Percentiles rank a stretch among this genome's conserved stretches.
Evolutionary conservation across 371 early-diverging fungal species (phyloP).

Genomic region (Mucor mucedo): DNA sequence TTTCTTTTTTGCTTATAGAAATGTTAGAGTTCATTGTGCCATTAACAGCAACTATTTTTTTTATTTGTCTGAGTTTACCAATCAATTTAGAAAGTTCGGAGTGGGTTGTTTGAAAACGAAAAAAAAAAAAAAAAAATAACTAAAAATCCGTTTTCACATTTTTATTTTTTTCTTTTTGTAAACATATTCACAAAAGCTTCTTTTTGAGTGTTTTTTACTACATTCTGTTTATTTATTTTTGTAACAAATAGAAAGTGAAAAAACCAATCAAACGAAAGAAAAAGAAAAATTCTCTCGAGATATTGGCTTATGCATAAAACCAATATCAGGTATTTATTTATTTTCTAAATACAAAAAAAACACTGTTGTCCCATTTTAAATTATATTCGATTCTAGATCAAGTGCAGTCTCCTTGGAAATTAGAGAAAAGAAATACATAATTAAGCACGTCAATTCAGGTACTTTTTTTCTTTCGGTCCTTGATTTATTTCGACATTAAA

Average conservation of each 20-base stretch:
- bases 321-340: conserved; percentile 18
- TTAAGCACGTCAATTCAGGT: conserved; percentile 33
- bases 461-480: neutral
- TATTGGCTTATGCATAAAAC: conserved; percentile 29
- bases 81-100: neutral
- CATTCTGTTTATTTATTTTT: neutral
- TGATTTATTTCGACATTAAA: neutral
- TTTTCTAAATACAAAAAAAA: neutral
- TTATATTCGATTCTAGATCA: conserved; percentile 11
- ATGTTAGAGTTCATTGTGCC: too few species aligned
- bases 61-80: neutral
- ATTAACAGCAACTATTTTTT: neutral
- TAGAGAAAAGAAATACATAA: conserved; percentile 20
- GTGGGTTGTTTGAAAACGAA: neutral
- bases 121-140: neutral
- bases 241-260: neutral
- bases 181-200: neutral
- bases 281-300: conserved; percentile 7
- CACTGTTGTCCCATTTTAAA: neutral
- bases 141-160: neutral
- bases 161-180: neutral
- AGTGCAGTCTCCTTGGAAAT: conserved; percentile 22
- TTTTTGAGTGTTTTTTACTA: neutral
- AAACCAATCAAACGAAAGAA: neutral
- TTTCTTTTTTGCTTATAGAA: too few species aligned